phyloP scores from a whole-genome alignment of 2,329 filamentous ascomycete species.

The Calonectria ilicicola region DNA sequence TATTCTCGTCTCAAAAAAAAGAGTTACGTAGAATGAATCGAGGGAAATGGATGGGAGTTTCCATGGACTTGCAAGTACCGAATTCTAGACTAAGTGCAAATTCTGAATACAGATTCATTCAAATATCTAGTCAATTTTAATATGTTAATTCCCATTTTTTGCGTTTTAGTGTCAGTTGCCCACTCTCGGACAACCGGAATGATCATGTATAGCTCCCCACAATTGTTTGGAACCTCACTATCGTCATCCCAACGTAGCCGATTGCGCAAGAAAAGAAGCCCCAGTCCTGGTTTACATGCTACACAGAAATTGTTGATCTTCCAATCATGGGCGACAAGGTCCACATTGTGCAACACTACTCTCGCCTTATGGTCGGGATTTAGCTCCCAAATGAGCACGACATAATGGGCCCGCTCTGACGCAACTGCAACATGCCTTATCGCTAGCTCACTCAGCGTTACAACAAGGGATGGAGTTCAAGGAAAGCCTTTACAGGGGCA shows the following conservation, averaged over 20 bases:
- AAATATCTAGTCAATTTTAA: too few relatives aligned
- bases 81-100: too few relatives aligned
- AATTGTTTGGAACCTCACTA: neutral
- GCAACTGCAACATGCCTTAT: neutral
- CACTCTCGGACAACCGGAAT: neutral
- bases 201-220: neutral
- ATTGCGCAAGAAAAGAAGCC: neutral
- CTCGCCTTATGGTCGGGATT: neutral
- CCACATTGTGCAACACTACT: neutral
- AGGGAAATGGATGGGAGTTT: too few relatives aligned
- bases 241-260: neutral
- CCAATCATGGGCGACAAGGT: neutral
- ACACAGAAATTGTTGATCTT: neutral
- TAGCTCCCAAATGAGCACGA: constrained; percentile 4
- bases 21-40: too few relatives aligned
- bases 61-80: too few relatives aligned
- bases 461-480: neutral
- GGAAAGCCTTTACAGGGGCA: neutral
- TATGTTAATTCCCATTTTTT: too few relatives aligned
- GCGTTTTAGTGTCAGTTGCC: neutral
- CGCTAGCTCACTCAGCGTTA: neutral
- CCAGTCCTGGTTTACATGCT: neutral
- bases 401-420: constrained; percentile 13
- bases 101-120: too few relatives aligned
- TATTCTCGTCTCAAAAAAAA: too few relatives aligned